Conservation (phyloP, 208 protist species). For the Tetramitus jugosus region DNA sequence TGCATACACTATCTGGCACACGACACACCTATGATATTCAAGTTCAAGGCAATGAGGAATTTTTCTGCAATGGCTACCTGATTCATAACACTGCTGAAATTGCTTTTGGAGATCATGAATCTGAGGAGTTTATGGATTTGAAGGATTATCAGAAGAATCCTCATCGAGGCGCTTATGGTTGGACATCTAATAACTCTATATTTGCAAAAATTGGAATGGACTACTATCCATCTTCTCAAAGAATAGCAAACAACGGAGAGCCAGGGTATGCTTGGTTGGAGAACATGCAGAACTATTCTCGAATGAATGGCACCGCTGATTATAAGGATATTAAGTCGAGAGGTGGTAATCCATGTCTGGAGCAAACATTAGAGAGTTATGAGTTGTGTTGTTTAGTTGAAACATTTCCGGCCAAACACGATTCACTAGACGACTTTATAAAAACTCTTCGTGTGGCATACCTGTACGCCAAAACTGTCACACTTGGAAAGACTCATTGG, state of each 20-base stretch:
- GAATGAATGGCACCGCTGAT: slow-evolving; percentile 47
- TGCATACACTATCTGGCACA: no score
- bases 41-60: no score
- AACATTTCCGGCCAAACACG: slow-evolving; percentile 62
- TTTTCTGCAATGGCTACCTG: no score
- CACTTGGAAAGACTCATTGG: slow-evolving; percentile 57
- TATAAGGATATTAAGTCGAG: slow-evolving; percentile 38
- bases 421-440: slow-evolving; percentile 52
- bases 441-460: slow-evolving; percentile 54
- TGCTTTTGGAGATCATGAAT: slow-evolving; percentile 53
- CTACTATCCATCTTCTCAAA: slow-evolving; percentile 39
- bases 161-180: slow-evolving; percentile 48
- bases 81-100: slow-evolving; percentile 69
- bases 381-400: slow-evolving; percentile 71
- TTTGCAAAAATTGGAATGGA: slow-evolving; percentile 61
- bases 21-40: no score
- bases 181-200: slow-evolving; percentile 65
- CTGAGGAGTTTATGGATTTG: slow-evolving; percentile 56
- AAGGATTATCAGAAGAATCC: slow-evolving; percentile 65
- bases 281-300: slow-evolving; percentile 56
- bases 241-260: slow-evolving; percentile 57
- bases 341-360: slow-evolving; percentile 64
- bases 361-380: slow-evolving; percentile 65
- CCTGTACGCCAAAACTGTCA: slow-evolving; percentile 59
- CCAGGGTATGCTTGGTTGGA: slow-evolving; percentile 63